Conservation (phyloP, 169 alveolate species). For the Plasmodium reichenowi region DNA sequence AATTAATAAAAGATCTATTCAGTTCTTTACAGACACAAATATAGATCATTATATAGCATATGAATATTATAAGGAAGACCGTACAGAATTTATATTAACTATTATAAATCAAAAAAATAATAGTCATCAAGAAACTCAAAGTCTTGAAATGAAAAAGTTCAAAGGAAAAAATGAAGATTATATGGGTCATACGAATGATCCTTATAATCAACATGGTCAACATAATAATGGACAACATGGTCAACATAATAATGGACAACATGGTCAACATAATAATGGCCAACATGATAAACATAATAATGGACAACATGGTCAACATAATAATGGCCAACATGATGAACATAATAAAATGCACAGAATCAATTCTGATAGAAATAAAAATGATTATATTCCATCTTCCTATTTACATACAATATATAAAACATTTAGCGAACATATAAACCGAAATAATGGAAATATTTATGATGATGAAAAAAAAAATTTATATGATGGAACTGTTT, state of each 20-base stretch:
- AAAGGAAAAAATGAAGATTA: neutral
- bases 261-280: too few species aligned
- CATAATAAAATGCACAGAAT: too few species aligned
- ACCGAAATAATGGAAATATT: too few species aligned
- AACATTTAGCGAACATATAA: neutral
- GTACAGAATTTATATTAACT: slow-evolving; percentile 45
- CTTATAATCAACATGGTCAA: too few species aligned
- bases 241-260: too few species aligned
- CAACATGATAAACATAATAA: too few species aligned
- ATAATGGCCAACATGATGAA: too few species aligned
- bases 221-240: too few species aligned
- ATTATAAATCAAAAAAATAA: neutral
- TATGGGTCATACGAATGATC: neutral
- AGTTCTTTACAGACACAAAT: slow-evolving; percentile 6
- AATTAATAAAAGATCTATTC: slow-evolving; percentile 26
- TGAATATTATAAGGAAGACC: slow-evolving; percentile 52
- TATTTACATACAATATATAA: neutral
- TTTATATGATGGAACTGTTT: slow-evolving; percentile 26
- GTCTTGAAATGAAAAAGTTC: neutral
- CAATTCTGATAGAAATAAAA: neutral
- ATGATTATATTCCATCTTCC: neutral
- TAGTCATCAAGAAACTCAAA: neutral
- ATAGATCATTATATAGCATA: slow-evolving; percentile 52
- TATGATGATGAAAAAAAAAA: neutral
- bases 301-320: too few species aligned